A percentile compares a stretch with the other conserved stretches of the same genome.
Conservation (phyloP, 768 basidiomycete genomes). For the Xerocomellus chrysenteron region DNA sequence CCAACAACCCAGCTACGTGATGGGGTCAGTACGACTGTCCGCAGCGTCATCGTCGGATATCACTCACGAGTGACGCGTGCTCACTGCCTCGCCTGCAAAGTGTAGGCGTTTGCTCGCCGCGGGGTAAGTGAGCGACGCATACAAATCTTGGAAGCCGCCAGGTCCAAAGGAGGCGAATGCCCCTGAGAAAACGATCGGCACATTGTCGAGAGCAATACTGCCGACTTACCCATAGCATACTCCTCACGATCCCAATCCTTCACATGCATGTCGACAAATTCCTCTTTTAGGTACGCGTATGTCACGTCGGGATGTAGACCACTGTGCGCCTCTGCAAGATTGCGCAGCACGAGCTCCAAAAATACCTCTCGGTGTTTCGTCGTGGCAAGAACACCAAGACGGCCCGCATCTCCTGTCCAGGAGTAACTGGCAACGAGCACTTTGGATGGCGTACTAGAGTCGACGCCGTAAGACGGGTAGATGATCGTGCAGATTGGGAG, state of each 20-base stretch:
- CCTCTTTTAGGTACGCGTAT: not conserved
- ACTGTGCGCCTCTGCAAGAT: conserved; percentile 8
- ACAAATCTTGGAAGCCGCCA: conserved; percentile 35
- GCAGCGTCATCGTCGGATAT: not conserved
- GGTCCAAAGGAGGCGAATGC: conserved; percentile 40
- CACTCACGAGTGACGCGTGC: conserved; percentile 38
- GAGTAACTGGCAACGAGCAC: conserved; percentile 9
- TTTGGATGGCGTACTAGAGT: conserved; percentile 7
- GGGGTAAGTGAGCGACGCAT: conserved; percentile 29
- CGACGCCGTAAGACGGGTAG: conserved; percentile 9
- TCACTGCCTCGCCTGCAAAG: conserved; percentile 23
- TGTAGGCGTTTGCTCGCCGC: conserved; percentile 18
- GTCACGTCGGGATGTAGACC: conserved; percentile 4
- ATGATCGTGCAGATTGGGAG: conserved; percentile 6
- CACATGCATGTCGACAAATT: conserved; percentile 17
- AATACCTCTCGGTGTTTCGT: not conserved
- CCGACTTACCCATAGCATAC: conserved; percentile 34
- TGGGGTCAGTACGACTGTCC: not conserved
- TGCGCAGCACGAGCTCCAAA: conserved; percentile 4
- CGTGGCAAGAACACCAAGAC: not conserved
- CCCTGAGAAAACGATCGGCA: conserved; percentile 20
- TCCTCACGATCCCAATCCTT: conserved; percentile 37
- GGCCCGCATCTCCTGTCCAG: not conserved
- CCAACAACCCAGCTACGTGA: conserved; percentile 37
- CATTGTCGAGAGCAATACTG: not conserved